These are phyloP conservation scores for Coccomyxa sp. DNA, from an alignment of 139 green algal species.

Conservation along the genomic window DNA sequence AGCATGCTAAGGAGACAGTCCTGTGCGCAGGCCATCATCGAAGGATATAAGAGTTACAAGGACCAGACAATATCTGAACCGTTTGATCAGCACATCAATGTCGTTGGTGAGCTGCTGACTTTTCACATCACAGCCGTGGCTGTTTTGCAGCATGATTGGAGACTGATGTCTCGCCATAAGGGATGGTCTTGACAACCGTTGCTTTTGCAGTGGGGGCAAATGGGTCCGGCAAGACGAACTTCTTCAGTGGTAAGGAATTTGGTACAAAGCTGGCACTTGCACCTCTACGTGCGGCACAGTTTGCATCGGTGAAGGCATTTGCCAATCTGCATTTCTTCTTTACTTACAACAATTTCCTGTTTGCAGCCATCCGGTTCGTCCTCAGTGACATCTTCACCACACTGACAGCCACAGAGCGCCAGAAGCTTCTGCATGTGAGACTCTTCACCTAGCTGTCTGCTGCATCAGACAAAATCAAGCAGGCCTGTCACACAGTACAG, in stretches of 20 bases:
- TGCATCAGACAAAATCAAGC: not conserved
- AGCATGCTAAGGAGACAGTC: no score
- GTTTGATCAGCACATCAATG: slow-evolving; percentile 88
- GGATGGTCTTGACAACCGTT: not conserved
- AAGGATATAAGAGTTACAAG: slow-evolving; percentile 99
- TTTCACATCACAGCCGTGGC: not conserved
- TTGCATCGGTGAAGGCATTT: no score
- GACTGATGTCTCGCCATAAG: no score
- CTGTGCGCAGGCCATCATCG: slow-evolving; percentile 80
- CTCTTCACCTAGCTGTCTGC: no score
- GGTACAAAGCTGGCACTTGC: no score
- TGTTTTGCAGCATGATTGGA: not conserved
- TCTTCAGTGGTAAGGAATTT: slow-evolving; percentile 92
- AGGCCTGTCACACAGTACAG: not conserved
- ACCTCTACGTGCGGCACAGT: not conserved
- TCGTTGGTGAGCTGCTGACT: slow-evolving; percentile 66
- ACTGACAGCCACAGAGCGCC: slow-evolving; percentile 76
- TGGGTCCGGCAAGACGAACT: slow-evolving; percentile 98
- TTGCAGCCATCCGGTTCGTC: slow-evolving; percentile 96
- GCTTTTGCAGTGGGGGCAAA: slow-evolving; percentile 88
- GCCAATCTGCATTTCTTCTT: not conserved
- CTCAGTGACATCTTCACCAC: slow-evolving; percentile 83
- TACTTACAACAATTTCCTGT: not conserved
- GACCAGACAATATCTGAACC: slow-evolving; percentile 83
- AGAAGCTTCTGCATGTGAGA: slow-evolving; percentile 91